Conservation (phyloP, 495 filamentous ascomycete species). For the Penicillium crystallinum region DNA sequence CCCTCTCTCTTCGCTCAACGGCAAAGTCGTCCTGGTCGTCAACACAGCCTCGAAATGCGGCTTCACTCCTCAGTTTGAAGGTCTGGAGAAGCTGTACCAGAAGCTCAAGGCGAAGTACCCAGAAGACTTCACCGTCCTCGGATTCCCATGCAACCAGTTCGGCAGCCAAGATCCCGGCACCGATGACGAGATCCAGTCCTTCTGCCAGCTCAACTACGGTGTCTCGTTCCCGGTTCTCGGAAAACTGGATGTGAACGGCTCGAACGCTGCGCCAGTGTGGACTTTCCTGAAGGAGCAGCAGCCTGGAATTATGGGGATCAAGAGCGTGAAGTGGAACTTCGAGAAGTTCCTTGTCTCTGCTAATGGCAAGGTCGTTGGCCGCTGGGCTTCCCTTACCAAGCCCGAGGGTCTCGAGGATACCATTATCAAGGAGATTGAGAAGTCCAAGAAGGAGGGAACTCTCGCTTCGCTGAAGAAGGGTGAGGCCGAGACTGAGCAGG, state of each 20-base stretch:
- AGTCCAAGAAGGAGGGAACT: constrained; percentile 32
- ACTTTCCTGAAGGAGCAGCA: constrained; percentile 84
- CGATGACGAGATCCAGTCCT: constrained; percentile 85
- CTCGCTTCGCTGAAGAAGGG: constrained; percentile 23
- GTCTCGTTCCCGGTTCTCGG: constrained; percentile 87
- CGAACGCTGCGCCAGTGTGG: constrained; percentile 71
- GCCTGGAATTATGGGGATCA: constrained; percentile 78
- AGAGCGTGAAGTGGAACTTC: constrained; percentile 94
- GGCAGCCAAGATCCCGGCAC: constrained; percentile 79
- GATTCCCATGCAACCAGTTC: constrained; percentile 99
- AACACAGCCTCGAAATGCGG: constrained; percentile 99
- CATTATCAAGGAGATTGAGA: constrained; percentile 71
- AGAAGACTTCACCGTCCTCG: constrained; percentile 77
- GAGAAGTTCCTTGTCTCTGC: constrained; percentile 93
- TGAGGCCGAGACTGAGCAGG: constrained; percentile 12
- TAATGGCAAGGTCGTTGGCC: constrained; percentile 73
- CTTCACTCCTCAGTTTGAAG: constrained; percentile 94
- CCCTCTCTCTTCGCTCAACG: constrained; percentile 62
- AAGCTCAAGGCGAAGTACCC: constrained; percentile 60
- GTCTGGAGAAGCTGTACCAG: constrained; percentile 89
- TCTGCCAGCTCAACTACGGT: constrained; percentile 94
- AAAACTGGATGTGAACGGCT: constrained; percentile 92
- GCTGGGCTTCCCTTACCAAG: constrained; percentile 84
- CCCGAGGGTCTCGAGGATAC: constrained; percentile 68
- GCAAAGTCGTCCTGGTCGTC: constrained; percentile 91